Percentiles rank a stretch among this genome's conserved stretches.
Conservation (phyloP, 2,329 filamentous ascomycete genomes). For the Gremmenia infestans region DNA sequence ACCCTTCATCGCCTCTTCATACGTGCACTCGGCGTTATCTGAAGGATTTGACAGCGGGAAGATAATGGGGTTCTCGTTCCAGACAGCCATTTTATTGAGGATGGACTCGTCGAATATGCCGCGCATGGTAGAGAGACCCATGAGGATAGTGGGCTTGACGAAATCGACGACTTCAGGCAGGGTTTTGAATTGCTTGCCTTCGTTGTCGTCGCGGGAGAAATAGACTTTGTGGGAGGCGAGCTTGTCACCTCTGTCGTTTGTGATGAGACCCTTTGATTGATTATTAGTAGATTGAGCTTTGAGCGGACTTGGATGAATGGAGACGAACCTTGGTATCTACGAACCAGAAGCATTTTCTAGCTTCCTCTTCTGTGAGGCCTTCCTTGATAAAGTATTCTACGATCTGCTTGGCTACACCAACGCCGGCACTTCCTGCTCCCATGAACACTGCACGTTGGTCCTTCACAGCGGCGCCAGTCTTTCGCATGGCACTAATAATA, state of each 20-base stretch:
- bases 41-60: conserved; percentile 85
- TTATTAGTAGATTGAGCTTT: conserved; percentile 1
- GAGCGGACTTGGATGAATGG: neutral
- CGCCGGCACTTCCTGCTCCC: conserved; percentile 75
- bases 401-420: conserved; percentile 81
- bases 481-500: conserved; percentile 68
- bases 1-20: conserved; percentile 70
- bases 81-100: conserved; percentile 67
- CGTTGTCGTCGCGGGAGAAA: conserved; percentile 34
- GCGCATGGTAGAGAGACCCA: conserved; percentile 77
- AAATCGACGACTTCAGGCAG: conserved; percentile 62
- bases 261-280: conserved; percentile 57
- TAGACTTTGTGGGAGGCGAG: conserved; percentile 58
- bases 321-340: conserved; percentile 51
- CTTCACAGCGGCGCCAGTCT: conserved; percentile 57
- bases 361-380: conserved; percentile 64
- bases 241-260: conserved; percentile 64
- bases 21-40: conserved; percentile 73
- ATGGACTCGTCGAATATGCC: conserved; percentile 70
- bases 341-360: conserved; percentile 66
- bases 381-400: conserved; percentile 66
- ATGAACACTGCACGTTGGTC: conserved; percentile 73
- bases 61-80: conserved; percentile 66
- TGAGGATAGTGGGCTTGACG: conserved; percentile 73
- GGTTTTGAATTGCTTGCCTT: conserved; percentile 45